A percentile compares a stretch with the other conserved stretches of the same genome.
Evolutionary conservation across 139 green algal species (phyloP).

Genomic region (Tetraselmis striata): DNA sequence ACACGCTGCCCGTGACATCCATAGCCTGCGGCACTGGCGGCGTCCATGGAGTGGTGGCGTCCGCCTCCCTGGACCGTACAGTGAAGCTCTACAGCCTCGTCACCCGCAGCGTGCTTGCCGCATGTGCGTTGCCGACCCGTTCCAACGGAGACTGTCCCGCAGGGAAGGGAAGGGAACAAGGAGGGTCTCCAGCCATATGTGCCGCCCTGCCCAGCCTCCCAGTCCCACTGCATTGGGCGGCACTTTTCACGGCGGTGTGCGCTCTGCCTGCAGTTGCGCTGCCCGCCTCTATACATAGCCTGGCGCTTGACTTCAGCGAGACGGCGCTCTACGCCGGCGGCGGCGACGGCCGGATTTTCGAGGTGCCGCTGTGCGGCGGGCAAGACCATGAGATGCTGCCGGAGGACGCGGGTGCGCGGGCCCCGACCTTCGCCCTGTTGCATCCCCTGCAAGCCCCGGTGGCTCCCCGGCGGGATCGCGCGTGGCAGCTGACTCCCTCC

Average conservation of each 20-base stretch:
- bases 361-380: constrained; percentile 39
- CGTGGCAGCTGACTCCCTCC: constrained; percentile 2
- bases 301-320: constrained; percentile 63
- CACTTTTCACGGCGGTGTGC: too few relatives aligned
- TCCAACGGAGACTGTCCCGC: too few relatives aligned
- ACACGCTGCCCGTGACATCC: constrained; percentile 74
- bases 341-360: constrained; percentile 69
- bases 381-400: constrained; percentile 6
- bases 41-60: constrained; percentile 46
- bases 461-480: neutral
- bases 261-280: constrained; percentile 52
- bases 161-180: too few relatives aligned
- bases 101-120: too few relatives aligned
- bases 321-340: constrained; percentile 67
- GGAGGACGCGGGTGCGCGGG: neutral
- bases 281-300: constrained; percentile 43
- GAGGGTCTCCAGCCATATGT: too few relatives aligned
- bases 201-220: too few relatives aligned
- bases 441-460: neutral
- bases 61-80: constrained; percentile 63
- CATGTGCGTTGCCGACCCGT: too few relatives aligned
- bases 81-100: constrained; percentile 59
- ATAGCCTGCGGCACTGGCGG: constrained; percentile 48
- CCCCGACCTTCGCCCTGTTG: neutral
- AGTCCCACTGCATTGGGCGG: too few relatives aligned